Base-by-base conservation (phyloP, 805 yeast genomes). In the Saturnispora ahearnii region DNA sequence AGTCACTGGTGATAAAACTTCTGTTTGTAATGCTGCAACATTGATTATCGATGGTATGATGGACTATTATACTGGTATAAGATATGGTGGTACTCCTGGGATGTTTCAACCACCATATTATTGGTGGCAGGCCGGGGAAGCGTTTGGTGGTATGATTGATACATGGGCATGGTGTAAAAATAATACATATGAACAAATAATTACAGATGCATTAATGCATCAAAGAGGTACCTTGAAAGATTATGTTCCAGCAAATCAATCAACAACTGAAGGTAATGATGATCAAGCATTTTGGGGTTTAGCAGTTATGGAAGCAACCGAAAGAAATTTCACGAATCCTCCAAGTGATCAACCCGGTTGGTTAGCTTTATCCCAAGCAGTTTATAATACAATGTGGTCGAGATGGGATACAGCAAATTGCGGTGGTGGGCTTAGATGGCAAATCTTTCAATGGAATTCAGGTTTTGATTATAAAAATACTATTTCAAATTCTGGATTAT, bases 221-320 rank as follows among this genome's bases (percentile, higher is more conserved):
- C 96, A 87, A 66, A 78, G 73, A 22, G 87, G 87, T 55, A 67
- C 73, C 10, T 73, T 77, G 60, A 64, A 74, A 62, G 82, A 85
- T 65, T 88, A 82, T 65, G 74, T 87, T 58, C 96, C 96, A 2
- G 66, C 81, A 41, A 87, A 87, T 68, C 95, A 87, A 64, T 76
- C 88, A 10, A 74, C 83, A 8, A 81, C 93, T 2, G 95, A 87
- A 66, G 96, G 96, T 66, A 87, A 87, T 62, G 96, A 87, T 72
- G 96, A 87, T 72, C 96, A 87, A 68, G 95, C 87, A 0, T 84
- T 88, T 62, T 87, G 96, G 96, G 96, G 95, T 1, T 71, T 88
- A 43, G 84, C 93, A 2, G 93, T 73, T 2, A 81, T 87, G 85
- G 79, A 76, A 15, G 96, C 96, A 1, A 83, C 88, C 2, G 96